phyloP scores from a whole-genome alignment of 1,284 basidiomycete species.

The Ustilago xerochloae region DNA sequence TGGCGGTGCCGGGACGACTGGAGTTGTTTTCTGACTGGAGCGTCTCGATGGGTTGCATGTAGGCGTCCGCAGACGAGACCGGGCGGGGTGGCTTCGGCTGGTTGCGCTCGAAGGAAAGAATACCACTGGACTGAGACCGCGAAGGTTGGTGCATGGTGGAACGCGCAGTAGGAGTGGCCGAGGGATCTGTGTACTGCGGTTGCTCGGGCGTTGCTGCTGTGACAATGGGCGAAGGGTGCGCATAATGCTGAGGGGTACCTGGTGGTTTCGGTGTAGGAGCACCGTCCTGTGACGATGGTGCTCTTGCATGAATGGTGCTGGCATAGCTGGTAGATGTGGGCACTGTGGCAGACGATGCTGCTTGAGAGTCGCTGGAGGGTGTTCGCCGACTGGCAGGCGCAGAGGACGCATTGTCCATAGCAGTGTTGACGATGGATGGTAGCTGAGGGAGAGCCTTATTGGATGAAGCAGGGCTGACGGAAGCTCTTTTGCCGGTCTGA shows the following conservation, averaged over 20 bases:
- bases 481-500: slow-evolving; percentile 11
- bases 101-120: neutral
- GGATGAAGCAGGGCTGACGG: slow-evolving; percentile 22
- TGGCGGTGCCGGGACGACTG: slow-evolving; percentile 43
- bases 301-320: slow-evolving; percentile 17
- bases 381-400: slow-evolving; percentile 4
- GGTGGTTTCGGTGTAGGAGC: slow-evolving; percentile 24
- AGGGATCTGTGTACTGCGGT: slow-evolving; percentile 5
- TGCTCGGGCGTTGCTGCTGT: slow-evolving; percentile 41
- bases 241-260: slow-evolving; percentile 13
- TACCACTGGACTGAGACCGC: slow-evolving; percentile 13
- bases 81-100: slow-evolving; percentile 18
- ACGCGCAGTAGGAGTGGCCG: slow-evolving; percentile 1
- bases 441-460: slow-evolving; percentile 34
- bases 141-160: slow-evolving; percentile 4
- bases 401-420: neutral
- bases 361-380: slow-evolving; percentile 6
- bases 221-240: slow-evolving; percentile 16
- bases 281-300: slow-evolving; percentile 23
- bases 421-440: slow-evolving; percentile 9
- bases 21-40: slow-evolving; percentile 30
- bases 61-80: slow-evolving; percentile 47
- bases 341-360: neutral
- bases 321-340: slow-evolving; percentile 13
- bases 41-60: slow-evolving; percentile 35